These are phyloP conservation scores for Simmondsia chinensis DNA, from an alignment of 148 eudicot genomes.

Conservation along the genomic window DNA sequence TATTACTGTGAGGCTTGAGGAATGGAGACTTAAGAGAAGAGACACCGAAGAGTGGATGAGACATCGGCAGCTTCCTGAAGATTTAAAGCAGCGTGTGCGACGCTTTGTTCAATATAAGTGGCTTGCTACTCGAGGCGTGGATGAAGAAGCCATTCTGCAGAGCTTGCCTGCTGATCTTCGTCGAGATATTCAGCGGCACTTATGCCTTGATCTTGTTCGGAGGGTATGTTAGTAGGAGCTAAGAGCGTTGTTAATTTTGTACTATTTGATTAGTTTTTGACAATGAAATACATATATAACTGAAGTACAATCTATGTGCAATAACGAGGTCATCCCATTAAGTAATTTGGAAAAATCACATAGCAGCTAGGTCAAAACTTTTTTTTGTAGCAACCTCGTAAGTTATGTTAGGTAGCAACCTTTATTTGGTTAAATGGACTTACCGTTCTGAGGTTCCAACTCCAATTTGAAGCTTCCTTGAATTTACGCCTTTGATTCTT, in stretches of 20 bases:
- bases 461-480: not conserved
- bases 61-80: constrained; percentile 84
- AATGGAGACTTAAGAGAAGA: constrained; percentile 80
- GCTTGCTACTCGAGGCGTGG: constrained; percentile 83
- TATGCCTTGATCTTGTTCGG: constrained; percentile 86
- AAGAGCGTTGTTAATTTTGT: too few species aligned
- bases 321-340: too few species aligned
- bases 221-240: constrained; percentile 35
- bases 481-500: not conserved
- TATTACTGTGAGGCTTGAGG: constrained; percentile 66
- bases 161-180: constrained; percentile 78
- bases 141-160: constrained; percentile 58
- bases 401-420: too few species aligned
- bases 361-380: too few species aligned
- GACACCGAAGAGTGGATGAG: constrained; percentile 91
- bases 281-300: too few species aligned
- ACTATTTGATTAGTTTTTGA: too few species aligned
- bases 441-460: not conserved
- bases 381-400: too few species aligned
- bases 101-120: constrained; percentile 78
- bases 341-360: too few species aligned
- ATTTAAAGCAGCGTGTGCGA: constrained; percentile 56
- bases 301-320: too few species aligned
- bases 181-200: constrained; percentile 78
- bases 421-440: too few species aligned